phyloP scores from a whole-genome alignment of 1,139 yeast species.

The Citeromyces siamensis region DNA sequence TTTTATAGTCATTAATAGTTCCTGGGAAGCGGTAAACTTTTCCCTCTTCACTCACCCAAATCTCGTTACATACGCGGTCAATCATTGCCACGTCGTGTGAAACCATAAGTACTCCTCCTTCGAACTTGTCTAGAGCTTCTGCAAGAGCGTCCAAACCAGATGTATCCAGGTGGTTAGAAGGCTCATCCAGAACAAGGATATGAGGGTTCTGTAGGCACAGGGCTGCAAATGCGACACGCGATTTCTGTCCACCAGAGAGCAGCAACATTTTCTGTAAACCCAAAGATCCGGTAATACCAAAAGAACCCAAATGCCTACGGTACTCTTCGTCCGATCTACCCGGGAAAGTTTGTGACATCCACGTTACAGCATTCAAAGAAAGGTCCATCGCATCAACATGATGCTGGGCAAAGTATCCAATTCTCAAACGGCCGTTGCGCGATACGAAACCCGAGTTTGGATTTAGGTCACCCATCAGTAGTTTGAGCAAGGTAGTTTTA shows the following conservation, averaged over 20 bases:
- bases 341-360: slow-evolving; percentile 87
- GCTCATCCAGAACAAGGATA: slow-evolving; percentile 88
- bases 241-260: slow-evolving; percentile 95
- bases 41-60: slow-evolving; percentile 90
- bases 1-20: slow-evolving; percentile 76
- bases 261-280: slow-evolving; percentile 87
- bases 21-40: slow-evolving; percentile 76
- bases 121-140: slow-evolving; percentile 74
- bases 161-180: slow-evolving; percentile 97
- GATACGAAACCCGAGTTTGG: slow-evolving; percentile 71
- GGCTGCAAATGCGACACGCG: slow-evolving; percentile 97
- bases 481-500: slow-evolving; percentile 85
- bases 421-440: slow-evolving; percentile 75
- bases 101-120: slow-evolving; percentile 96
- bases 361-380: slow-evolving; percentile 75
- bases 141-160: slow-evolving; percentile 94
- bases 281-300: slow-evolving; percentile 91
- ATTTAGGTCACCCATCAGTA: slow-evolving; percentile 62
- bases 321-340: slow-evolving; percentile 96
- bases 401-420: slow-evolving; percentile 98
- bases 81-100: slow-evolving; percentile 94
- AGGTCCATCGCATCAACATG: slow-evolving; percentile 98
- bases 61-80: slow-evolving; percentile 78
- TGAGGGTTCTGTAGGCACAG: slow-evolving; percentile 89
- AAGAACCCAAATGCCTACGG: slow-evolving; percentile 91